A percentile compares a stretch with the other conserved stretches of the same genome.
These are phyloP conservation scores for Gyromitra esculenta DNA, from an alignment of 2,329 filamentous ascomycete genomes.

Conservation along the genomic window DNA sequence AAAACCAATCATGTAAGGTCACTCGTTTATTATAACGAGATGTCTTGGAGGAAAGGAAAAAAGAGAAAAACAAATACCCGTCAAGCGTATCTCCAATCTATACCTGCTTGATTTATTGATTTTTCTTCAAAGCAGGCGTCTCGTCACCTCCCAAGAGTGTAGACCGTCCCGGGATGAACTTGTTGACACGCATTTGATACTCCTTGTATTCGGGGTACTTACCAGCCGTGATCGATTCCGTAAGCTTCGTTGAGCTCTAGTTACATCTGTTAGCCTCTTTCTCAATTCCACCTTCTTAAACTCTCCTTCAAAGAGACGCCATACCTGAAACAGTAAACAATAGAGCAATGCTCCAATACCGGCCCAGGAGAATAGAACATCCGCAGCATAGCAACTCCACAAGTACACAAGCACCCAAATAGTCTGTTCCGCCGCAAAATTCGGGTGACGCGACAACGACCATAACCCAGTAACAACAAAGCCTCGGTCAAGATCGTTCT, in stretches of 20 bases:
- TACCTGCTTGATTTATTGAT: not conserved
- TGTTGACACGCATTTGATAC: conserved; percentile 84
- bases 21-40: not conserved
- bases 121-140: conserved; percentile 9
- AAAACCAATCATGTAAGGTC: not conserved
- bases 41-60: not conserved
- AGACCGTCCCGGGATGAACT: conserved; percentile 74
- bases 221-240: conserved; percentile 78
- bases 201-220: conserved; percentile 90
- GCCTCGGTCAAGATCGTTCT: conserved; percentile 85
- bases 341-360: conserved; percentile 75
- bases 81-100: not conserved
- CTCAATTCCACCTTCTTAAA: not conserved
- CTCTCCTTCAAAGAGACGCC: not conserved
- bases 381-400: conserved; percentile 81
- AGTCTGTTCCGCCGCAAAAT: conserved; percentile 90
- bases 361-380: conserved; percentile 80
- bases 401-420: conserved; percentile 90
- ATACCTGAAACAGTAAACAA: conserved; percentile 78
- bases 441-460: conserved; percentile 85
- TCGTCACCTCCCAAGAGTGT: conserved; percentile 31
- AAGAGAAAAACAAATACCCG: not conserved
- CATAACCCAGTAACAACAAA: conserved; percentile 87
- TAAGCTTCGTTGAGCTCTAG: conserved; percentile 80
- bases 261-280: conserved; percentile 1